These are phyloP conservation scores for Acer negundo DNA, from an alignment of 345 rosid genomes.

Conservation along the genomic window DNA sequence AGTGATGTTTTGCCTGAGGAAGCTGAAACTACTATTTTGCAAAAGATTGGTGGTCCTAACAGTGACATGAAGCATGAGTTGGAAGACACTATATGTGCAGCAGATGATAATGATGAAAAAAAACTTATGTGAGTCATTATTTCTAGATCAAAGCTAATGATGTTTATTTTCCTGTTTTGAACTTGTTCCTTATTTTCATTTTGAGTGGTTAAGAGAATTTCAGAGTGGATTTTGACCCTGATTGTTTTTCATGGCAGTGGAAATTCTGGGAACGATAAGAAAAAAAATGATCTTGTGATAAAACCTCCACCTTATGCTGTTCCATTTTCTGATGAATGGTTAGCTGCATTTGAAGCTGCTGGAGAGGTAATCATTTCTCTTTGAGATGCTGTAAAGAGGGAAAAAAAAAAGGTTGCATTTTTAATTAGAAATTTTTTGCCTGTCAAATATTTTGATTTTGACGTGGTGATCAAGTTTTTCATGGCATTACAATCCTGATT, in stretches of 20 bases:
- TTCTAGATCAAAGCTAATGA: slow-evolving; percentile 17
- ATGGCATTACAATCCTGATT: background rate
- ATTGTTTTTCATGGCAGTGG: slow-evolving; percentile 34
- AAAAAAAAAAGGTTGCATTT: background rate
- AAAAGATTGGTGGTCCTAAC: background rate
- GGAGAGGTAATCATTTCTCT: slow-evolving; percentile 68
- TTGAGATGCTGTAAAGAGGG: background rate
- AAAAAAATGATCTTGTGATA: slow-evolving; percentile 41
- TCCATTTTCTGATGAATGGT: slow-evolving; percentile 97
- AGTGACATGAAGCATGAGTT: slow-evolving; percentile 8
- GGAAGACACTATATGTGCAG: slow-evolving; percentile 12
- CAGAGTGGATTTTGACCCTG: slow-evolving; percentile 2
- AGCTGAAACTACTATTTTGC: slow-evolving; percentile 3
- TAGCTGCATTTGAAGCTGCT: slow-evolving; percentile 90
- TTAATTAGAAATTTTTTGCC: background rate
- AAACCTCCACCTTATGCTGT: slow-evolving; percentile 62
- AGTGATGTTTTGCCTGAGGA: slow-evolving; percentile 1
- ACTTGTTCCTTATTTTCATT: background rate
- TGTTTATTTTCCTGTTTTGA: slow-evolving; percentile 15
- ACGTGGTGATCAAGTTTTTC: background rate
- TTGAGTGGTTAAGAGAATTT: background rate
- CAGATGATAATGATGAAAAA: slow-evolving; percentile 37
- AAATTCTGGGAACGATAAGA: slow-evolving; percentile 38
- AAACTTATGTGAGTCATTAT: slow-evolving; percentile 40
- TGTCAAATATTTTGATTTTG: background rate